Percentiles rank a stretch among this genome's conserved stretches.
These are phyloP conservation scores for Candida taoyuanica DNA, from an alignment of 805 yeast genomes.

Conservation along the genomic window DNA sequence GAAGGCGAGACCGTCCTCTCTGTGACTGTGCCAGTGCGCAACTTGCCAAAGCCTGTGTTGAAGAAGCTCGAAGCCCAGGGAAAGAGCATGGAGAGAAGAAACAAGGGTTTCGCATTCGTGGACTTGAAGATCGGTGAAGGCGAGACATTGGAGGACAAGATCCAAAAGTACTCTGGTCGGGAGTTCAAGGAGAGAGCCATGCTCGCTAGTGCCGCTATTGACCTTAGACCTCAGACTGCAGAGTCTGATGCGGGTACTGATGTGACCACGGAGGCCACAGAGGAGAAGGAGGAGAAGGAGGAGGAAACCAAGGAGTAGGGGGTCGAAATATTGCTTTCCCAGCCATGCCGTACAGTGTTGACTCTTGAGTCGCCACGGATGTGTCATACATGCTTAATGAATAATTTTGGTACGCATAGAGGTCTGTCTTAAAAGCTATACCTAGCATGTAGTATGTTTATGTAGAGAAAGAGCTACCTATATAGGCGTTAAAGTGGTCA, in stretches of 20 bases:
- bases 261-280: not conserved
- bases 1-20: conserved; percentile 45
- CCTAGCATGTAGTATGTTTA: no score
- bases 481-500: no score
- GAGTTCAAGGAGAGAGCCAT: conserved; percentile 61
- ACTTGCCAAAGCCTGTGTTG: conserved; percentile 39
- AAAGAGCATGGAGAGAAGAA: conserved; percentile 41
- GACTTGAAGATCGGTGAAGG: conserved; percentile 34
- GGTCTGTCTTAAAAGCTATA: no score
- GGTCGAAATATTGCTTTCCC: no score
- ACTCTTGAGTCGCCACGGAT: no score
- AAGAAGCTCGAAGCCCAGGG: conserved; percentile 42
- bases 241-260: not conserved
- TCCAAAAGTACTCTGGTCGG: conserved; percentile 62
- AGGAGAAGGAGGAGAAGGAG: not conserved
- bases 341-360: no score
- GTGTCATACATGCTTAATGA: no score
- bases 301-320: not conserved
- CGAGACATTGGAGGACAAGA: conserved; percentile 56
- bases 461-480: no score
- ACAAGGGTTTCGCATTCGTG: conserved; percentile 63
- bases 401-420: no score
- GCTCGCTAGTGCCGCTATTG: conserved; percentile 69
- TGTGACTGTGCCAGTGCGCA: conserved; percentile 55
- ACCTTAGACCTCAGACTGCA: conserved; percentile 34